Conservation (phyloP, 768 basidiomycete genomes). For the Tylopilus subfusipes region DNA sequence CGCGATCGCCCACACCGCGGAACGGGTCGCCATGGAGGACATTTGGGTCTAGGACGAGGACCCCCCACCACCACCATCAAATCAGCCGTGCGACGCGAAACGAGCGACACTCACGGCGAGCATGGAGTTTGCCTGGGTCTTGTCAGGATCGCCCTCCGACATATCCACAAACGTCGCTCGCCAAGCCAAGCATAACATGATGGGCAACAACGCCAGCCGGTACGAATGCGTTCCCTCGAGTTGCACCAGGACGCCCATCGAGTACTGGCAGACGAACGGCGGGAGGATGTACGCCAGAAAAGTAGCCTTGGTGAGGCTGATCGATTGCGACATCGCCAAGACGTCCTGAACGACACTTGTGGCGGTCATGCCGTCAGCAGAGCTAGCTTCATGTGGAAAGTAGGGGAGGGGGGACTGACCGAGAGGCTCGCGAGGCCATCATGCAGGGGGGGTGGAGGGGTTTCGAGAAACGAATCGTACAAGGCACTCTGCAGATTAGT, state of each 20-base stretch:
- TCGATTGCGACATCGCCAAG: slow-evolving; percentile 3
- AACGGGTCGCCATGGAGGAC: slow-evolving; percentile 14
- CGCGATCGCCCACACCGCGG: slow-evolving; percentile 20
- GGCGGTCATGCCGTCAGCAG: not conserved
- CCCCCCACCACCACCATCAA: too few species aligned
- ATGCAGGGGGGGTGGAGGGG: not conserved
- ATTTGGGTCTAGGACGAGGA: slow-evolving; percentile 14
- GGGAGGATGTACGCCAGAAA: slow-evolving; percentile 39
- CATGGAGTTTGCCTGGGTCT: slow-evolving; percentile 12
- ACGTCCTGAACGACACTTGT: not conserved
- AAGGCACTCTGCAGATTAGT: not conserved
- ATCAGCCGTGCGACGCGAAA: not conserved
- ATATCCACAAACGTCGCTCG: slow-evolving; percentile 32
- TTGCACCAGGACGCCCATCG: slow-evolving; percentile 52
- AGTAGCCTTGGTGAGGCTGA: slow-evolving; percentile 20
- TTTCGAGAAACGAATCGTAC: not conserved
- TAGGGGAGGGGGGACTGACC: not conserved
- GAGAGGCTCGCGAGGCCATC: not conserved
- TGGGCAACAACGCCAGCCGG: slow-evolving; percentile 48
- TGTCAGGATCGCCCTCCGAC: slow-evolving; percentile 17
- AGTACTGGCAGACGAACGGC: slow-evolving; percentile 45
- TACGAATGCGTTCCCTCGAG: slow-evolving; percentile 38
- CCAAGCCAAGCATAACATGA: slow-evolving; percentile 43
- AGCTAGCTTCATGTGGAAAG: not conserved
- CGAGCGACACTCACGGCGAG: slow-evolving; percentile 18